These are phyloP conservation scores for Trichoderma brevicompactum DNA, from an alignment of 2,329 filamentous ascomycete species.

Conservation along the genomic window DNA sequence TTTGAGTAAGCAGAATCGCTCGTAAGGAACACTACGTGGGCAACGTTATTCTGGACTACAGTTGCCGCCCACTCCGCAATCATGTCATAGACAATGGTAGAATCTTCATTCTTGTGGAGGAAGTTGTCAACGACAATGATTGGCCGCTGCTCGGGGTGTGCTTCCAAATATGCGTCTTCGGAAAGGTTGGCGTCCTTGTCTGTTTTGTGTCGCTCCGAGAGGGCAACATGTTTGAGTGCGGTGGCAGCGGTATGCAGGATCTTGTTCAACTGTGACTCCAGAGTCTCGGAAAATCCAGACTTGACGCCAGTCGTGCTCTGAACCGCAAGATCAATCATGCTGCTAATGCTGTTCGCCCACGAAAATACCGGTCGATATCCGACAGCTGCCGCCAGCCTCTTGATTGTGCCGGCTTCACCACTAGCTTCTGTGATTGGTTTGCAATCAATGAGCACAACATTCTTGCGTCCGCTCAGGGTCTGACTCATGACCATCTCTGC, in stretches of 20 bases:
- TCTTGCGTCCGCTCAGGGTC: conserved; percentile 73
- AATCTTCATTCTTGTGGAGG: conserved; percentile 73
- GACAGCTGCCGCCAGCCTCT: conserved; percentile 77
- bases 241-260: conserved; percentile 83
- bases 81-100: conserved; percentile 72
- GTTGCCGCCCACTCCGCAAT: conserved; percentile 88
- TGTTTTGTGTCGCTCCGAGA: conserved; percentile 69
- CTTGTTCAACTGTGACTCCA: conserved; percentile 87
- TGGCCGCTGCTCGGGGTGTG: conserved; percentile 80
- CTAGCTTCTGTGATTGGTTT: conserved; percentile 90
- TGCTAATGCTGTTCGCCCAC: conserved; percentile 94
- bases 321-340: conserved; percentile 87
- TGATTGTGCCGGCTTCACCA: conserved; percentile 85
- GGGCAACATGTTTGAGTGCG: conserved; percentile 77
- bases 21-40: conserved; percentile 93
- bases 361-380: conserved; percentile 94
- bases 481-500: conserved; percentile 85
- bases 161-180: conserved; percentile 87
- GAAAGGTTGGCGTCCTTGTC: conserved; percentile 74
- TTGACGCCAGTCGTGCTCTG: conserved; percentile 95
- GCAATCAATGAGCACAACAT: conserved; percentile 88
- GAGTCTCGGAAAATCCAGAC: conserved; percentile 88
- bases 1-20: conserved; percentile 89
- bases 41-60: conserved; percentile 83
- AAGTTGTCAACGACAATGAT: conserved; percentile 94